Base-by-base conservation (phyloP, 169 alveolate genomes). In the Miamiensis avidus region DNA sequence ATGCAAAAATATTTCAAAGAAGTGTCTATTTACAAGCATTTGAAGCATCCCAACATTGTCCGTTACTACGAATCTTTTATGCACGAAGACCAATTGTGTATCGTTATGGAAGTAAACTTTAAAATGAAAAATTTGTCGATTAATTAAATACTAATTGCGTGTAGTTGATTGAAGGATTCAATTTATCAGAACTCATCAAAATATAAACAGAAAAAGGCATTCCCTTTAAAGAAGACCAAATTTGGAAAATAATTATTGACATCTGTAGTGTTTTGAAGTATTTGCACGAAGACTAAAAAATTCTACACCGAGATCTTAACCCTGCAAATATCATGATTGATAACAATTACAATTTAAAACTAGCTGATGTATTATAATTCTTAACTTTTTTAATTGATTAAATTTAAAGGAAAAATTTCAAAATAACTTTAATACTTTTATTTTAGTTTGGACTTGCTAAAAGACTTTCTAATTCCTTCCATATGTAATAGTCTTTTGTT, bases 291-390 rank as follows among this genome's bases (percentile, higher is more conserved):
- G 95, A 92, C 75, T 89, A 89, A 65, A 86, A 92, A 65, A 93
- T 95, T 0, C 92, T 95, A 25, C 97, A 94, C 84, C 65, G 97
- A 73, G 98, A 95, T 78, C 82, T 95, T 29, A 95, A 95, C 75
- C 98, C 98, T 6, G 88, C 95, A 32, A 95, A 95, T 86, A 89
- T 95, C 29, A 91, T 95, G 92, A 85, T 95, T 64, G 95, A 95
- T 85, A 91, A 85, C 72, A 88, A 92, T 65, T 91, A 82, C 79
- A 92, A 92, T 78, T 83, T 94, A 0, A 95, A 94, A 89, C 86
- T 95, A 34, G 93, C 95, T 25, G 97, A 95, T 87, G 69, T 49
- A 49, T 11, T 49, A 49, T 49, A 11, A 49, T 11, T 11, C 20
- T 11, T 11, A 49, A 11, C 4, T 49, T 49, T 49, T 49, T 11